phyloP scores from a whole-genome alignment of 2,329 filamentous ascomycete genomes.

The Colletotrichum filicis region DNA sequence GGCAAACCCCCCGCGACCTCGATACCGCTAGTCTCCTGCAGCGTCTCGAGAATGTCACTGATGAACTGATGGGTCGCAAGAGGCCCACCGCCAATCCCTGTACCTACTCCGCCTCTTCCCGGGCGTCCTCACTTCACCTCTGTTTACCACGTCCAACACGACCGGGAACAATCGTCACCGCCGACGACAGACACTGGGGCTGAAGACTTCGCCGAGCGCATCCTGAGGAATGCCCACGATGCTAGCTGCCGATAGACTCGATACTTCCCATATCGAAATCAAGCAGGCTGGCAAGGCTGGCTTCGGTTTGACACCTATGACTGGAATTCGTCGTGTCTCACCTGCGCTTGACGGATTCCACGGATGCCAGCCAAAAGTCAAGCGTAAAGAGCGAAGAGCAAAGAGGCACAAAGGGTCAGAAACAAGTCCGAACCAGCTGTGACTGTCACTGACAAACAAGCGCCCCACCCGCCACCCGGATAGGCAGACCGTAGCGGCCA shows the following conservation, averaged over 20 bases:
- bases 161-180: slow-evolving; percentile 21
- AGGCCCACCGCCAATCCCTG: slow-evolving; percentile 14
- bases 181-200: slow-evolving; percentile 22
- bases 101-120: slow-evolving; percentile 19
- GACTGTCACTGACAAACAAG: slow-evolving; percentile 21
- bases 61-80: slow-evolving; percentile 25
- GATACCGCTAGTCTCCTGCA: slow-evolving; percentile 9
- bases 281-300: neutral
- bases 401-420: neutral
- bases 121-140: neutral
- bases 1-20: neutral
- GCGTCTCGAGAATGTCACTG: slow-evolving; percentile 10
- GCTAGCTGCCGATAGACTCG: neutral
- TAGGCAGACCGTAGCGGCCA: neutral
- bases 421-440: neutral
- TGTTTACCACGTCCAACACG: neutral
- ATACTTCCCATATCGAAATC: neutral
- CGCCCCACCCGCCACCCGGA: slow-evolving; percentile 28
- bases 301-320: neutral
- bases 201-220: slow-evolving; percentile 22
- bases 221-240: slow-evolving; percentile 3
- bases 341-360: neutral
- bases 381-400: neutral
- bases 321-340: slow-evolving; percentile 12
- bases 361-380: neutral